These are phyloP conservation scores for Paralagenidium karlingii DNA, from an alignment of 352 stramenopile genomes.

Conservation along the genomic window DNA sequence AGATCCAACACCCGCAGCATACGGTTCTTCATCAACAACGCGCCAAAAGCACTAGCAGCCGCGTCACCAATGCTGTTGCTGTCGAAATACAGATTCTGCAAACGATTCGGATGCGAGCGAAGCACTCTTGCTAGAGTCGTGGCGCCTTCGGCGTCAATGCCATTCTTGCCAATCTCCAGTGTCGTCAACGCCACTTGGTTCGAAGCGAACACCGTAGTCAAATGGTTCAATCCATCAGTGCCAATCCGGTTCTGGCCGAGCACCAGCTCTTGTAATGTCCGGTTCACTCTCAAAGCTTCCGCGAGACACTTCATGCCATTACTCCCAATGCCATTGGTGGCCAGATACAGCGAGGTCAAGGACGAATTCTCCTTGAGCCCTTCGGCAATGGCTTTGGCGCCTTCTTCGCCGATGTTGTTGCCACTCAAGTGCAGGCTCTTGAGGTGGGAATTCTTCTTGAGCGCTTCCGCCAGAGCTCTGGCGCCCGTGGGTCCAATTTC, in stretches of 20 bases:
- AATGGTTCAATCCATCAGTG: constrained; percentile 32
- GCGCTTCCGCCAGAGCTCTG: constrained; percentile 24
- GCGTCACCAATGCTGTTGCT: constrained; percentile 76
- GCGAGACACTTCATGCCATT: constrained; percentile 47
- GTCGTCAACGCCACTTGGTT: constrained; percentile 41
- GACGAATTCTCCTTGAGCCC: constrained; percentile 35
- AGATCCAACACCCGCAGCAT: constrained; percentile 62
- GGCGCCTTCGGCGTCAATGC: constrained; percentile 48
- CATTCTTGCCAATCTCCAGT: constrained; percentile 71
- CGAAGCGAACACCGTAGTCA: constrained; percentile 44
- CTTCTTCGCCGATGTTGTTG: constrained; percentile 76
- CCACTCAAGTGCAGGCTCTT: constrained; percentile 58
- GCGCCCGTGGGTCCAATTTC: constrained; percentile 54
- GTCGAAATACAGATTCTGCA: constrained; percentile 79
- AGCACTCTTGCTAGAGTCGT: constrained; percentile 58
- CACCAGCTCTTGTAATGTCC: constrained; percentile 49
- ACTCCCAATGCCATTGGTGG: constrained; percentile 65
- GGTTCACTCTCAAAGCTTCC: constrained; percentile 38
- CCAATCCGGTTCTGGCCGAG: constrained; percentile 69
- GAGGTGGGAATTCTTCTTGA: constrained; percentile 44
- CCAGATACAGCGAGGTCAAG: constrained; percentile 56
- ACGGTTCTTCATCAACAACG: constrained; percentile 51
- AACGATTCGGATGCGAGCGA: constrained; percentile 8
- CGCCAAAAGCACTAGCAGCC: constrained; percentile 50
- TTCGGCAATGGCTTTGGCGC: constrained; percentile 27